phyloP scores from a whole-genome alignment of 306 rosid species.

The Urtica urens region DNA sequence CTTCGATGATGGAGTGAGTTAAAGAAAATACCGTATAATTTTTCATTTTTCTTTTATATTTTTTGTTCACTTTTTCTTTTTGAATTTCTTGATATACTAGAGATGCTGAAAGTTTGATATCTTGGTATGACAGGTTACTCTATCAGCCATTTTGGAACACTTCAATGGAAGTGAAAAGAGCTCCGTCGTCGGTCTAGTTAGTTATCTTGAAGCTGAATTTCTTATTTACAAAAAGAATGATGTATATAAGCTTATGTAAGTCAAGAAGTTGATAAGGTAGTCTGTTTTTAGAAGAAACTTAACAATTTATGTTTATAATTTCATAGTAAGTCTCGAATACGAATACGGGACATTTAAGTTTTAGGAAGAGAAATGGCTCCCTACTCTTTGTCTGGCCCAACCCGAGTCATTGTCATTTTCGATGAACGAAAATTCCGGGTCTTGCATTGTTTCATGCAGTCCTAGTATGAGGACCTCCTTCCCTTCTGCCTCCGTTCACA shows the following conservation, averaged over 20 bases:
- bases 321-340: no score
- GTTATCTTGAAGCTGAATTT: constrained; percentile 57
- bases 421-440: no score
- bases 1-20: constrained; percentile 49
- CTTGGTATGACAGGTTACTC: constrained; percentile 57
- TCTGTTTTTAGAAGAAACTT: not conserved
- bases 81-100: not conserved
- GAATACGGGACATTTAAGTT: no score
- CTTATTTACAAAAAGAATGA: constrained; percentile 42
- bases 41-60: not conserved
- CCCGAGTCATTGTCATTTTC: no score
- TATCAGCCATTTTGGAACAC: constrained; percentile 38
- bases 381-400: no score
- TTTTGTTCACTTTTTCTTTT: not conserved
- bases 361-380: no score
- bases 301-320: no score
- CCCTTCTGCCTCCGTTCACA: no score
- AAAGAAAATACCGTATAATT: no score
- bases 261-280: not conserved
- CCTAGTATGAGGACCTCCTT: no score
- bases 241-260: constrained; percentile 45
- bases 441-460: no score
- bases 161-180: constrained; percentile 50
- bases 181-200: constrained; percentile 39
- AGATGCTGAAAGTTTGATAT: constrained; percentile 3